A percentile compares a stretch with the other conserved stretches of the same genome.
Evolutionary conservation across 345 rosid genomes (phyloP).

Genomic region (Physaria fendleri): DNA sequence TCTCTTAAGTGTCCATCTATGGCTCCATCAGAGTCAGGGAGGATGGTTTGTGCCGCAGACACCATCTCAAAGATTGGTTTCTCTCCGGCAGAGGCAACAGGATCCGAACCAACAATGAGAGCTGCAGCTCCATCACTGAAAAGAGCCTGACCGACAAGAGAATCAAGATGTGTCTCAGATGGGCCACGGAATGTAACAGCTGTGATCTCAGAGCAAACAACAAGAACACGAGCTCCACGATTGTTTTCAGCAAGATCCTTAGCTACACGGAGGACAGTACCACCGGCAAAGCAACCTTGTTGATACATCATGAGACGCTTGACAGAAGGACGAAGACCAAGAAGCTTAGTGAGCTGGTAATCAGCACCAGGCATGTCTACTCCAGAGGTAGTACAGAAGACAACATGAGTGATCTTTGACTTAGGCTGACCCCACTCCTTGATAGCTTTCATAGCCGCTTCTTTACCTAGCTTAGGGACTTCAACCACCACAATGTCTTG

Average conservation of each 20-base stretch:
- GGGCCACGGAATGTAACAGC: constrained; percentile 84
- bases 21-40: constrained; percentile 68
- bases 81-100: constrained; percentile 37
- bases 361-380: constrained; percentile 96
- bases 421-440: constrained; percentile 86
- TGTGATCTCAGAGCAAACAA: constrained; percentile 70
- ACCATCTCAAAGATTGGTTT: constrained; percentile 59
- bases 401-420: constrained; percentile 73
- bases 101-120: constrained; percentile 58
- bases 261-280: constrained; percentile 78
- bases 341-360: constrained; percentile 80
- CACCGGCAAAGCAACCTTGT: constrained; percentile 75
- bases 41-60: constrained; percentile 59
- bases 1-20: constrained; percentile 68
- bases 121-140: constrained; percentile 77
- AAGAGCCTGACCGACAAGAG: constrained; percentile 65
- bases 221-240: constrained; percentile 70
- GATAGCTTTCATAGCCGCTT: constrained; percentile 70
- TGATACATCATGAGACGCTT: constrained; percentile 69
- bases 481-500: constrained; percentile 81
- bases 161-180: constrained; percentile 53
- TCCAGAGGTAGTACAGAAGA: constrained; percentile 81
- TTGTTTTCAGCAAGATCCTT: constrained; percentile 82
- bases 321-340: constrained; percentile 71
- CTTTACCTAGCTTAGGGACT: constrained; percentile 72